phyloP scores from a whole-genome alignment of 225 moss, liverwort and hornwort genomes.

The Sphagnum tenellum region DNA sequence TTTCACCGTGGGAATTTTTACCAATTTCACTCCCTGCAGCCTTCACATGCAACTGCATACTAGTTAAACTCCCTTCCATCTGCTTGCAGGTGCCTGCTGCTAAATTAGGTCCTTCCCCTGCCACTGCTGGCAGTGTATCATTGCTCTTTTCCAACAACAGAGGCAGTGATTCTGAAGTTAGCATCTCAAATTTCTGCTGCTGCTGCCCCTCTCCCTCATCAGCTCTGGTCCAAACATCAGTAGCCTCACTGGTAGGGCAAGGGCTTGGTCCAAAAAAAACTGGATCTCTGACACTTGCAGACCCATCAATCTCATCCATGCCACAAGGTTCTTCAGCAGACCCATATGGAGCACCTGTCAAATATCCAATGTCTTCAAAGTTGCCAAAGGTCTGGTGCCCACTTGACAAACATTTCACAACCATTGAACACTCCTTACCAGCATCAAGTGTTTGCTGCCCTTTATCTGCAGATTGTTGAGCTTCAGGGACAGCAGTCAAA shows the following conservation, averaged over 20 bases:
- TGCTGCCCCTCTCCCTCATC: slow-evolving; percentile 12
- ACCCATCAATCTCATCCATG: slow-evolving; percentile 12
- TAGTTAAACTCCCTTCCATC: slow-evolving; percentile 2
- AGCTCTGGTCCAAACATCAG: neutral
- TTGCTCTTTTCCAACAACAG: no score
- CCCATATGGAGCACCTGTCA: neutral
- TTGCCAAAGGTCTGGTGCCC: neutral
- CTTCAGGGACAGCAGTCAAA: slow-evolving; percentile 1
- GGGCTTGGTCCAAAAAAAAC: slow-evolving; percentile 14
- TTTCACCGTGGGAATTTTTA: neutral
- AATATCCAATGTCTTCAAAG: neutral
- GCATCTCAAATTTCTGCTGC: neutral
- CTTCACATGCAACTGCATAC: neutral
- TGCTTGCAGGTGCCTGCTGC: neutral
- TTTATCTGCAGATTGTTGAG: slow-evolving; percentile 1
- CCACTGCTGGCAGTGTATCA: slow-evolving; percentile 2
- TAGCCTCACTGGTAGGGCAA: slow-evolving; percentile 5
- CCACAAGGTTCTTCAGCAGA: slow-evolving; percentile 4
- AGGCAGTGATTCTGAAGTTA: no score
- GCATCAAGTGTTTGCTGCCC: neutral
- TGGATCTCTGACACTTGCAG: slow-evolving; percentile 13
- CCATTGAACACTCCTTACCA: neutral
- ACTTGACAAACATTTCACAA: neutral
- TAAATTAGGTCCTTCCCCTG: slow-evolving; percentile 5
- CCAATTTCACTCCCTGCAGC: neutral